Percentiles rank a stretch among this genome's conserved stretches.
Conservation (phyloP, 192 early-diverging fungal species). For the Entrophospora sp. region DNA sequence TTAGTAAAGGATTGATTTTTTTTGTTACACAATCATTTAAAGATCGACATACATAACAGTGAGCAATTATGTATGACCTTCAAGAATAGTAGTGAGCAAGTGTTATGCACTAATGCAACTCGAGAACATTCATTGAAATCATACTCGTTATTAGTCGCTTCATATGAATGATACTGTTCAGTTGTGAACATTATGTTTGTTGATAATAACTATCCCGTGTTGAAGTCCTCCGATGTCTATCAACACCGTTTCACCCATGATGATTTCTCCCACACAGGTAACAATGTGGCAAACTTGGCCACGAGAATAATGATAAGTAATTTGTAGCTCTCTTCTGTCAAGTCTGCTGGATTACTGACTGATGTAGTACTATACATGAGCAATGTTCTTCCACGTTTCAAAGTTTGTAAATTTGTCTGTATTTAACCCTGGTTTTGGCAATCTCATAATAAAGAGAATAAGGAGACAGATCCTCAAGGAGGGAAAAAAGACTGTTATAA, state of each 20-base stretch:
- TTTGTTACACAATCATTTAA: too few relatives aligned
- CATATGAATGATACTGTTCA: not conserved
- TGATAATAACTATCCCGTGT: not conserved
- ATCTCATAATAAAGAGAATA: not conserved
- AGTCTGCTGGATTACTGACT: not conserved
- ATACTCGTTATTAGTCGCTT: not conserved
- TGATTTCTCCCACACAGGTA: not conserved
- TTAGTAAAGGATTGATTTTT: too few relatives aligned
- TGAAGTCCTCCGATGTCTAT: not conserved
- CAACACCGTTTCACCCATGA: not conserved
- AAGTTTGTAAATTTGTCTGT: not conserved
- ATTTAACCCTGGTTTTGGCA: not conserved
- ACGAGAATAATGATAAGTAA: not conserved
- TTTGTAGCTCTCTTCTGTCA: not conserved
- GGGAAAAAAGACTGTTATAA: too few relatives aligned
- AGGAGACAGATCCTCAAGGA: not conserved
- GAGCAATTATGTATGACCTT: not conserved
- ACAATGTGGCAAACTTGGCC: not conserved
- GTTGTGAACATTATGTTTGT: not conserved
- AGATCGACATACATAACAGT: not conserved
- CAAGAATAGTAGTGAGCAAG: slow-evolving; percentile 7
- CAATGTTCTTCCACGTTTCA: not conserved
- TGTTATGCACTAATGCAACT: not conserved
- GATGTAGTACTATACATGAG: not conserved
- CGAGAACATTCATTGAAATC: not conserved